phyloP scores from a whole-genome alignment of 2,329 filamentous ascomycete genomes.

The Exophiala spinifera region DNA sequence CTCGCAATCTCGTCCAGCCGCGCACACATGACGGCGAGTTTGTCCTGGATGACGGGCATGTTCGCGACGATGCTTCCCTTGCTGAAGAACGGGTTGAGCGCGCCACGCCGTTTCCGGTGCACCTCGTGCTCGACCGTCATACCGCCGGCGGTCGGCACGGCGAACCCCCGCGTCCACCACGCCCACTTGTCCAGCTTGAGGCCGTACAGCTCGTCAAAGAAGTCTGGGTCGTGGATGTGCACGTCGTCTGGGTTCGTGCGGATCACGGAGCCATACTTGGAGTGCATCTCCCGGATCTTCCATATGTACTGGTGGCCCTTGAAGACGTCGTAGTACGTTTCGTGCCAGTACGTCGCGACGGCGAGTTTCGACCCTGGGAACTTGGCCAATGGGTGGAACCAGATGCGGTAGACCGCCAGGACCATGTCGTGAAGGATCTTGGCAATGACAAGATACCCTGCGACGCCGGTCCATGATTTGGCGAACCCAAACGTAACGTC shows the following conservation, averaged over 20 bases:
- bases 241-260: conserved; percentile 26
- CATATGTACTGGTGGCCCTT: conserved; percentile 31
- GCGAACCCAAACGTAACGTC: conserved; percentile 12
- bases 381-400: conserved; percentile 33
- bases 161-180: conserved; percentile 18
- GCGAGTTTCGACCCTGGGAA: conserved; percentile 37
- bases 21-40: conserved; percentile 19
- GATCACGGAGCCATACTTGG: conserved; percentile 35
- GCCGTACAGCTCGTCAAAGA: conserved; percentile 24
- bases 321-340: conserved; percentile 36
- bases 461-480: conserved; percentile 13
- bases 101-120: conserved; percentile 42
- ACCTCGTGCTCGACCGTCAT: conserved; percentile 39
- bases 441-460: conserved; percentile 12
- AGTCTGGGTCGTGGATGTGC: conserved; percentile 25
- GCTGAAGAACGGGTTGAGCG: conserved; percentile 47
- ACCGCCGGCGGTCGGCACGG: conserved; percentile 15
- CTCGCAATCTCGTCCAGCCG: conserved; percentile 17
- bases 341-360: conserved; percentile 34
- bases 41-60: conserved; percentile 38
- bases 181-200: conserved; percentile 26
- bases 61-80: conserved; percentile 37
- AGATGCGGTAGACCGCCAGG: conserved; percentile 18
- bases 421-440: conserved; percentile 13
- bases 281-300: conserved; percentile 35